Conservation (phyloP, 441 rosid genomes). For the Eutrema salsugineum region DNA sequence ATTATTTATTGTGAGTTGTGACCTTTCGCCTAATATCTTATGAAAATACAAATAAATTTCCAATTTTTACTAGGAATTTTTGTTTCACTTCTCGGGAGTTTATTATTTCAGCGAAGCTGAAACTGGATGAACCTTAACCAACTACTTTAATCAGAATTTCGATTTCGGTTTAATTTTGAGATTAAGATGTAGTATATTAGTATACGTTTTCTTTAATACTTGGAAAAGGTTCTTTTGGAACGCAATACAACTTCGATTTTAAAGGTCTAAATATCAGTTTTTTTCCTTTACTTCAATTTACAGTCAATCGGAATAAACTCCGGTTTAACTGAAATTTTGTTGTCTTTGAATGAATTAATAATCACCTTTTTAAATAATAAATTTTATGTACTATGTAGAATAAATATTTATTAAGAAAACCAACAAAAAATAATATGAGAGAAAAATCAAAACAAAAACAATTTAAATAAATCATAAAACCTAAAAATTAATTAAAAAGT, state of each 20-base stretch:
- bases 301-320: background rate
- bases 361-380: background rate
- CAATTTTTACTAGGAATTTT: background rate
- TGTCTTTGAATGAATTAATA: background rate
- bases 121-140: background rate
- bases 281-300: background rate
- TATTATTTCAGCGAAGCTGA: background rate
- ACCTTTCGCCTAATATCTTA: constrained; percentile 16
- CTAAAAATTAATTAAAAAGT: background rate
- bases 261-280: background rate
- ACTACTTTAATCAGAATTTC: background rate
- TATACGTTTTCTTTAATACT: background rate
- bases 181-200: background rate
- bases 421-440: background rate
- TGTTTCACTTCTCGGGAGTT: too few relatives aligned
- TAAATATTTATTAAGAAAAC: background rate
- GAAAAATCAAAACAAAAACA: background rate
- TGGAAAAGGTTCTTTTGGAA: too few relatives aligned
- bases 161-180: background rate
- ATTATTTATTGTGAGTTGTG: constrained; percentile 18
- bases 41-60: background rate
- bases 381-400: background rate
- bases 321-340: background rate
- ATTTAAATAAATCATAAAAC: background rate
- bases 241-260: background rate